Base-by-base conservation (phyloP, 257 asterid genomes). In the Lycium ferocissimum region DNA sequence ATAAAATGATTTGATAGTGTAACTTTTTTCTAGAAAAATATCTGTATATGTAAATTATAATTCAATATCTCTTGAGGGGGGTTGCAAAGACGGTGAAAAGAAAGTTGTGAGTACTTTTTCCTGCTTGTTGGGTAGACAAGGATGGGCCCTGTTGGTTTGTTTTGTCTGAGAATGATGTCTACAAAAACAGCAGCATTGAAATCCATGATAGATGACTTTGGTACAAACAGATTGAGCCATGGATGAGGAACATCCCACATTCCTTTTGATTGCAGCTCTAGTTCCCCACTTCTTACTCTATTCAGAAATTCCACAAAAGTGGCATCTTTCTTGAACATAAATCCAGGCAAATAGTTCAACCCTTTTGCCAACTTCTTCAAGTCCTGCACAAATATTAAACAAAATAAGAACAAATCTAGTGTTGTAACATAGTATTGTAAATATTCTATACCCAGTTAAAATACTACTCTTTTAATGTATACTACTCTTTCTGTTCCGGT, bases 131-230 rank as follows among this genome's bases (percentile, higher is more conserved):
- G 59, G 76, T 81, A 81, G 75, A 81, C 73, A 81, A 81, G 84
- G 38, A 81, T 38, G 33, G 83, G 43, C 9, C 58, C 73, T 14
- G 57, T 38, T 45, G 73, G 38, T 17, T 15, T 81, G 40, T 59
- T 81, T 61, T 45, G 67, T 81, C 58, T 81, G 58, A 58, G 69
- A 81, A 81, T n/a, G 22, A 62, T 81, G 59, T 81, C 84, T 6
- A 81, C 76, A 2, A 92, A 86, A 76, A 92, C 97, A 53, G 88
- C 94, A 4, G 75, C 85, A 84, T 92, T 91, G 63, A 94, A 92
- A 47, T 91, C 91, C 86, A 69, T 43, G 2, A 93, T 89, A 58
- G 82, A 20, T 3, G 96, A 94, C 81, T 89, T 92, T 17, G 97
- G 63, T 17, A 57, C 63, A 17, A 57, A 57, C n/a, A 57, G 22